Percentiles rank a stretch among this genome's conserved stretches.
These are phyloP conservation scores for Metarhizium sp. DNA, from an alignment of 2,329 filamentous ascomycete species.

Conservation along the genomic window DNA sequence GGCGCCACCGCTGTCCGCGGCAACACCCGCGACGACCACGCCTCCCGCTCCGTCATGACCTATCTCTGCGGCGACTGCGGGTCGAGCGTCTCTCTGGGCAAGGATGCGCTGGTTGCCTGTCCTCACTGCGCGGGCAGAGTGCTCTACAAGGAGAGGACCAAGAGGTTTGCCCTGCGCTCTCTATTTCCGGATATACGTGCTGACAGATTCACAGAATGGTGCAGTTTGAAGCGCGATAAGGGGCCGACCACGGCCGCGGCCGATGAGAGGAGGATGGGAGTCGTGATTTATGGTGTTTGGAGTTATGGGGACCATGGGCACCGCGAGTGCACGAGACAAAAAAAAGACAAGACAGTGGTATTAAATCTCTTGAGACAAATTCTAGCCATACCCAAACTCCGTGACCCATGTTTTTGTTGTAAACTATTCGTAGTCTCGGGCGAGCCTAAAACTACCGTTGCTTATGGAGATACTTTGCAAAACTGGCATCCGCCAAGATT, in stretches of 20 bases:
- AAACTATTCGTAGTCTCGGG: background rate
- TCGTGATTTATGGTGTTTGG: background rate
- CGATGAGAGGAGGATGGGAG: background rate
- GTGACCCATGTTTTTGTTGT: background rate
- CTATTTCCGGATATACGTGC: background rate
- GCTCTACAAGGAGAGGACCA: slow-evolving; percentile 95
- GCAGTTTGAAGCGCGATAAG: slow-evolving; percentile 86
- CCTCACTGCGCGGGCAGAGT: slow-evolving; percentile 78
- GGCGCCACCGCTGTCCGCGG: slow-evolving; percentile 30
- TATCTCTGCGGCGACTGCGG: slow-evolving; percentile 37
- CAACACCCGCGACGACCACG: slow-evolving; percentile 28
- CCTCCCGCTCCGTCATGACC: slow-evolving; percentile 26
- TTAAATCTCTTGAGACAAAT: background rate
- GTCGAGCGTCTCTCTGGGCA: slow-evolving; percentile 27
- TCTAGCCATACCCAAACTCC: background rate
- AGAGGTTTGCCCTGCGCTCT: slow-evolving; percentile 56
- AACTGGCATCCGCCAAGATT: slow-evolving; percentile 46
- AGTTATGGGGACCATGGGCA: background rate
- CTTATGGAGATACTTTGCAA: slow-evolving; percentile 48
- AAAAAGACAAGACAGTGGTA: background rate
- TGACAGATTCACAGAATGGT: slow-evolving; percentile 63
- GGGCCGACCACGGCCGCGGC: background rate
- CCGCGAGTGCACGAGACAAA: background rate
- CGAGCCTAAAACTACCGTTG: slow-evolving; percentile 22
- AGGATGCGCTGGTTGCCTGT: slow-evolving; percentile 40